These are phyloP conservation scores for Fusarium verrucosum DNA, from an alignment of 2,329 filamentous ascomycete genomes.

Conservation along the genomic window DNA sequence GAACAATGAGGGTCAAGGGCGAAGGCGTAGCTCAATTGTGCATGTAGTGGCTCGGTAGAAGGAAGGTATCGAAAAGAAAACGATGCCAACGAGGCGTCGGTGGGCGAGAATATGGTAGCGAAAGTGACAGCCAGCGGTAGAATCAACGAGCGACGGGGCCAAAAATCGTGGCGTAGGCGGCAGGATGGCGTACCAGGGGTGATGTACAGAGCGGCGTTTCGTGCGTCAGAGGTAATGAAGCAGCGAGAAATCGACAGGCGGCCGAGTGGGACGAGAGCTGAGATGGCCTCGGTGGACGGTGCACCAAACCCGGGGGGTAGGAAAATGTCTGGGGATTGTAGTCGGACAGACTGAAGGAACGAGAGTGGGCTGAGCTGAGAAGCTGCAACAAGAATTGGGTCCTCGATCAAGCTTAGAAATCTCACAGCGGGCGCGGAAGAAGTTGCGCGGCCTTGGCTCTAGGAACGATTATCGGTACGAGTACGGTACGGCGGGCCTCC, in stretches of 20 bases:
- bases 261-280: constrained; percentile 48
- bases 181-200: constrained; percentile 41
- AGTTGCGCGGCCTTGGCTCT: constrained; percentile 35
- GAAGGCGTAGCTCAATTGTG: constrained; percentile 35
- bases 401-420: constrained; percentile 39
- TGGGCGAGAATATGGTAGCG: constrained; percentile 23
- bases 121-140: constrained; percentile 34
- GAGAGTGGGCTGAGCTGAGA: constrained; percentile 39
- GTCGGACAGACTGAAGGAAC: constrained; percentile 33
- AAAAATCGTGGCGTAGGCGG: constrained; percentile 41
- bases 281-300: constrained; percentile 41
- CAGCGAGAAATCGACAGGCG: constrained; percentile 34
- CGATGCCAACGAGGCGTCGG: constrained; percentile 32
- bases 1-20: constrained; percentile 13
- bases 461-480: constrained; percentile 11
- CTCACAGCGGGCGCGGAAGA: constrained; percentile 39
- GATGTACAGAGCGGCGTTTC: constrained; percentile 33
- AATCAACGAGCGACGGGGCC: constrained; percentile 41
- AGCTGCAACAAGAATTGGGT: constrained; percentile 34
- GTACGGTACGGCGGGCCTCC: constrained; percentile 17
- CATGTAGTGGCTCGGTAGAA: constrained; percentile 36
- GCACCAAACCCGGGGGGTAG: constrained; percentile 39
- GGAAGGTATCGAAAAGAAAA: constrained; percentile 35
- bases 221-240: constrained; percentile 38
- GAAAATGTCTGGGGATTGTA: constrained; percentile 39